Percentiles rank a stretch among this genome's conserved stretches.
phyloP scores from a whole-genome alignment of 257 asterid species.

The Gentiana straminea region DNA sequence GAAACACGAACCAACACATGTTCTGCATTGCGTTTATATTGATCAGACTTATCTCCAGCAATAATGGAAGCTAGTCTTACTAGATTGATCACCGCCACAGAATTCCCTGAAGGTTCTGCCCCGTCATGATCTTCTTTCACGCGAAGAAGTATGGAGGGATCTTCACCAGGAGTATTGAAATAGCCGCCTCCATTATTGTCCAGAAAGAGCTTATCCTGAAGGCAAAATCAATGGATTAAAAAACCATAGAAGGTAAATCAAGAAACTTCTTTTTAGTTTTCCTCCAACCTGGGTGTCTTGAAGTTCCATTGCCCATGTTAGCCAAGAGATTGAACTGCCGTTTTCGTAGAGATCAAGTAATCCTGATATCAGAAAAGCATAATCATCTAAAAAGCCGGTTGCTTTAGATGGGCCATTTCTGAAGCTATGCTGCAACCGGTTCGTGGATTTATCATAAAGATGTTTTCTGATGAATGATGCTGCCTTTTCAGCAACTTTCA shows the following conservation, averaged over 20 bases:
- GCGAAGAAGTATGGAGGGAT: slow-evolving; percentile 84
- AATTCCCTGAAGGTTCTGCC: slow-evolving; percentile 96
- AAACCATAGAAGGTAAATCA: neutral
- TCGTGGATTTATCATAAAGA: slow-evolving; percentile 51
- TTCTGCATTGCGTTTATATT: slow-evolving; percentile 50
- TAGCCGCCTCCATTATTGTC: slow-evolving; percentile 89
- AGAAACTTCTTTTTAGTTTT: neutral
- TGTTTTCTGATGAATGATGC: slow-evolving; percentile 59
- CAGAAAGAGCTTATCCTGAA: slow-evolving; percentile 77
- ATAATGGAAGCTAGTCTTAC: slow-evolving; percentile 67
- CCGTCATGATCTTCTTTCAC: slow-evolving; percentile 96
- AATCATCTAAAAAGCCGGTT: slow-evolving; percentile 86
- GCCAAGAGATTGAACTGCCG: slow-evolving; percentile 70
- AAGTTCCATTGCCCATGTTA: slow-evolving; percentile 84
- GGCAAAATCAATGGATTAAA: neutral
- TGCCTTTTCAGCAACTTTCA: slow-evolving; percentile 83
- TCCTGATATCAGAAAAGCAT: slow-evolving; percentile 72
- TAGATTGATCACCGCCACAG: slow-evolving; percentile 68
- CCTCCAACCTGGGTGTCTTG: slow-evolving; percentile 57
- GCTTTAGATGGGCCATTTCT: slow-evolving; percentile 88
- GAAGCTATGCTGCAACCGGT: slow-evolving; percentile 77
- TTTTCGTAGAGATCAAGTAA: slow-evolving; percentile 69
- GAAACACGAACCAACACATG: slow-evolving; percentile 44
- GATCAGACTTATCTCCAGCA: slow-evolving; percentile 32
- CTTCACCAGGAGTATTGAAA: slow-evolving; percentile 77